Evolutionary conservation across 2,329 filamentous ascomycete genomes (phyloP), one percentile per base, ranked within the genome.

Genomic region (Cercospora zeae-maydis): DNA sequence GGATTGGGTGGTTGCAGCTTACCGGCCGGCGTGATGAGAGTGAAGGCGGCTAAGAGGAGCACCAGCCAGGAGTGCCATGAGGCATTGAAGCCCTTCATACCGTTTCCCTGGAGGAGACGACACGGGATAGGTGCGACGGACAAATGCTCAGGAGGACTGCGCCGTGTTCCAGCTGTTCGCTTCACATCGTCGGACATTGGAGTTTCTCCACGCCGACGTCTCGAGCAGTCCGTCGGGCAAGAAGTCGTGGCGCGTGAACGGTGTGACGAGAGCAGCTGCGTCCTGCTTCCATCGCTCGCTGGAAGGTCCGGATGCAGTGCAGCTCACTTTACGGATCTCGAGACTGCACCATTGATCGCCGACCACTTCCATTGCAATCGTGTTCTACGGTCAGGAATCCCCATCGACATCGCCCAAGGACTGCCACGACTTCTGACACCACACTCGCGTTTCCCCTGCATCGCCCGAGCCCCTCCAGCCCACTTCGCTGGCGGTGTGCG

Each of bases 21-120:
- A 91, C 90, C 82, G 78, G 84, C 84, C 73, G 87, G 85, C 54
- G 83, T 82, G 69, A 90, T 78, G 31, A 91, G 76, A 70, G 81
- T 86, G 71, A 82, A 81, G 34, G 91, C 73, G 53, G 84, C 77
- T 67, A 82, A 78, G 49, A 90, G 70, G 64, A 91, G 74, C 66
- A 84, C 82, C 65, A 91, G 76, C 68, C 86, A 80, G 71, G 84
- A 79, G 74, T 86, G 84, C 90, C 90, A 91, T 77, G 69, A 73
- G 63, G 70, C 62, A 67, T 64, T 66, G 62, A 61, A 54, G 51
- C 56, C 62, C 55, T 62, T 63, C 67, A 71, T 72, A 34, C 49
- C 16, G 36, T 59, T 47, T 57, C 24, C 42, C 47, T 36, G 52
- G 21, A 49, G 42, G 42, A 30, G 11, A 49, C 42, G 42, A 21